Percentiles rank a stretch among this genome's conserved stretches.
Evolutionary conservation across 805 yeast genomes (phyloP).

Genomic region (Lipomyces starkeyi): DNA sequence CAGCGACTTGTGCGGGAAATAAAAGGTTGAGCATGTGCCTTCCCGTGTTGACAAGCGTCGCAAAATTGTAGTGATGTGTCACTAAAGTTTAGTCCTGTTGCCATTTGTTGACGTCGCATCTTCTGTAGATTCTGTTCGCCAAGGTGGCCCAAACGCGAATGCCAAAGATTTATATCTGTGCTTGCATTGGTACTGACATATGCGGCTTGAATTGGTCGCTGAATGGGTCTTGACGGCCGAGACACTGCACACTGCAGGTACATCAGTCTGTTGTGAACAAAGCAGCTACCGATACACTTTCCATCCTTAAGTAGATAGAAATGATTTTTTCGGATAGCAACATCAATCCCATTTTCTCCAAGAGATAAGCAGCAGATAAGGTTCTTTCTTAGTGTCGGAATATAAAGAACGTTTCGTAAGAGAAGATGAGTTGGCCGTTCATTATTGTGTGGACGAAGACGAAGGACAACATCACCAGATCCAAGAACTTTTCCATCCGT

Average conservation of each 20-base stretch:
- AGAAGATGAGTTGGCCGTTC: not conserved
- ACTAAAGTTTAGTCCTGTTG: not conserved
- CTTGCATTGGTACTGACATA: not conserved
- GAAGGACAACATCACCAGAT: not conserved
- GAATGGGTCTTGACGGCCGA: not conserved
- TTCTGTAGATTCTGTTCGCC: not conserved
- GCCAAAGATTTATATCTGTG: not conserved
- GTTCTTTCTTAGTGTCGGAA: not conserved
- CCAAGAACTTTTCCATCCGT: not conserved
- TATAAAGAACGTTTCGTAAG: not conserved
- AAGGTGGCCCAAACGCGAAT: not conserved
- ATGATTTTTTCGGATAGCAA: not conserved
- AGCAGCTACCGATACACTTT: not conserved
- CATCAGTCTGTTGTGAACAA: not conserved
- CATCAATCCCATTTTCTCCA: too few species aligned
- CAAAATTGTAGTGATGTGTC: not conserved
- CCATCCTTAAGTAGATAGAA: not conserved
- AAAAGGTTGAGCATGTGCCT: not conserved
- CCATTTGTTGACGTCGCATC: not conserved
- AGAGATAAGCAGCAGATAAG: too few species aligned
- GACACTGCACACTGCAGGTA: not conserved
- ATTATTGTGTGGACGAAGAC: not conserved
- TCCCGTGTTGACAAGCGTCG: slow-evolving; percentile 2
- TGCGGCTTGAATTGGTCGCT: too few species aligned
- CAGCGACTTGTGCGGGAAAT: not conserved